phyloP scores from a whole-genome alignment of 1,139 yeast genomes.

The Eremothecium gossypii region DNA sequence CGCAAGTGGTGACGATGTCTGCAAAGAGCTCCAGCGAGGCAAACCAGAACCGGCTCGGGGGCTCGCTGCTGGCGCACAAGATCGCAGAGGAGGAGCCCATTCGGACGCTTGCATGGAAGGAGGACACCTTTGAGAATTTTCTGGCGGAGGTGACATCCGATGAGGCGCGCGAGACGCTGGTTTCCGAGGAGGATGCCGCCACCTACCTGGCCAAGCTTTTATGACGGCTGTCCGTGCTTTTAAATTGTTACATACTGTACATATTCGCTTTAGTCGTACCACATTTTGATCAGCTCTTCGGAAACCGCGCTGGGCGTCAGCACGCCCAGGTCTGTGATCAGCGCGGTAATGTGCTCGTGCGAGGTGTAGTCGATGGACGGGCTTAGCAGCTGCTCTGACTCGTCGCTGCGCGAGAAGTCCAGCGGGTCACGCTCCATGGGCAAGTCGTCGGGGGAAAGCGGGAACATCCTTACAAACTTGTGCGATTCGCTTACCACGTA shows the following conservation, averaged over 20 bases:
- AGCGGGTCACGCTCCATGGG: slow-evolving; percentile 48
- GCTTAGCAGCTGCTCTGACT: slow-evolving; percentile 32
- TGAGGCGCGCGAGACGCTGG: slow-evolving; percentile 15
- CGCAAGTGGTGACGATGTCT: slow-evolving; percentile 64
- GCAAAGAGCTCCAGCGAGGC: slow-evolving; percentile 58
- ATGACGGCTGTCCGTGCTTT: slow-evolving; percentile 4
- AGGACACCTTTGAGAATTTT: slow-evolving; percentile 23
- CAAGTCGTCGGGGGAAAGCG: slow-evolving; percentile 85
- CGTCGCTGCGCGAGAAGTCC: slow-evolving; percentile 34
- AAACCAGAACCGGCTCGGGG: slow-evolving; percentile 58
- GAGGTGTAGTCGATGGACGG: slow-evolving; percentile 86
- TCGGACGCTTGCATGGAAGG: slow-evolving; percentile 26
- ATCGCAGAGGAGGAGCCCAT: slow-evolving; percentile 68
- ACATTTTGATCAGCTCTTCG: slow-evolving; percentile 93
- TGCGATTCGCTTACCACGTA: slow-evolving; percentile 94
- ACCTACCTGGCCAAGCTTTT: slow-evolving; percentile 19
- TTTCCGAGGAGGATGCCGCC: slow-evolving; percentile 16
- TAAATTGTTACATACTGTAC: neutral
- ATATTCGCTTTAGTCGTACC: slow-evolving; percentile 62
- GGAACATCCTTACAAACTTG: slow-evolving; percentile 92
- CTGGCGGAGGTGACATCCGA: slow-evolving; percentile 23
- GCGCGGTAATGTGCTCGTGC: slow-evolving; percentile 88
- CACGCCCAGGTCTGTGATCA: slow-evolving; percentile 93
- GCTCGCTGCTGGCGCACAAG: slow-evolving; percentile 67
- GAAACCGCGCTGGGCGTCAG: slow-evolving; percentile 96